Conservation (phyloP, 106 monocot genomes). For the Dioscorea zingiberensis region DNA sequence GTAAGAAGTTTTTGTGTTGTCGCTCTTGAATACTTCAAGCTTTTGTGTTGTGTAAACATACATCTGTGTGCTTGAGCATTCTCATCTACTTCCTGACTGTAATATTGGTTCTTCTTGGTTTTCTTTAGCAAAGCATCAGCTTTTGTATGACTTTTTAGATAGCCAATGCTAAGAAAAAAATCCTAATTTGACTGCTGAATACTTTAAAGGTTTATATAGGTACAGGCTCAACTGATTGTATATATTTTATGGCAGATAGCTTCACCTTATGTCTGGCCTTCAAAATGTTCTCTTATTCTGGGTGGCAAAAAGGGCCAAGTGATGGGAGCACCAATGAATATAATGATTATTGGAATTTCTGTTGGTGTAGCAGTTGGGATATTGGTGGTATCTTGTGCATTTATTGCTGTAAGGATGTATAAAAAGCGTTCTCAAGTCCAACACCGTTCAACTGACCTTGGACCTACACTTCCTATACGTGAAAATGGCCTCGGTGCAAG, state of each 20-base stretch:
- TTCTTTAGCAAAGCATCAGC: too few species aligned
- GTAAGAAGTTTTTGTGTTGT: too few species aligned
- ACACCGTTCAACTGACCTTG: conserved; percentile 20
- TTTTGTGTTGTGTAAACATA: too few species aligned
- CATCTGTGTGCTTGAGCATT: too few species aligned
- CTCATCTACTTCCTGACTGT: too few species aligned
- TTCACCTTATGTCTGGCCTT: conserved; percentile 18
- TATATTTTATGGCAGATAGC: conserved; percentile 23
- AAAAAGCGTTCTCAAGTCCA: conserved; percentile 24
- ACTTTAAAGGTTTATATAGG: too few species aligned
- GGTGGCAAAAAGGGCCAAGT: conserved; percentile 20
- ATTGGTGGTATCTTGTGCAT: conserved; percentile 44
- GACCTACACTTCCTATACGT: conserved; percentile 45
- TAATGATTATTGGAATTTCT: conserved; percentile 52
- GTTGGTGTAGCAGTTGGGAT: conserved; percentile 60
- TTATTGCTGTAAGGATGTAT: conserved; percentile 43
- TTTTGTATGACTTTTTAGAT: too few species aligned
- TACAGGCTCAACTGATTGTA: conserved; percentile 13
- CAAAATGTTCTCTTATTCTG: conserved; percentile 26
- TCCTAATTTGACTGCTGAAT: too few species aligned
- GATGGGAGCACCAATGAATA: conserved; percentile 32
- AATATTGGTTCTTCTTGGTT: too few species aligned
- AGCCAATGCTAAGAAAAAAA: too few species aligned
- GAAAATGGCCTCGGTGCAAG: conserved; percentile 44
- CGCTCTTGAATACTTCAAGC: too few species aligned